Evolutionary conservation across 345 rosid genomes (phyloP).

Genomic region (Moringa oleifera): DNA sequence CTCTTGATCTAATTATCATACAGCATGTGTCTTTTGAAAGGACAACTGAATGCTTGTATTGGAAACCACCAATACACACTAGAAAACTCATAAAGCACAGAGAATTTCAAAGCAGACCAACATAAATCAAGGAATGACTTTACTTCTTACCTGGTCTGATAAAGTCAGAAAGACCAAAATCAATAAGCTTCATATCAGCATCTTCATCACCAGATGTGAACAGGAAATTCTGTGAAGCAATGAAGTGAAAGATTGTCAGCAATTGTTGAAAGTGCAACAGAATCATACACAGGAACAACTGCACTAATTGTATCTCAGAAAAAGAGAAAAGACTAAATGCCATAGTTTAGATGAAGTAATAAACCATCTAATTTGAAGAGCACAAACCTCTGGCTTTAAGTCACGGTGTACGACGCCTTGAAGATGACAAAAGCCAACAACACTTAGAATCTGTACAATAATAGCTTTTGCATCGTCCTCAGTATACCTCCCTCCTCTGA

Average conservation of each 20-base stretch:
- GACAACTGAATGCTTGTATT: neutral
- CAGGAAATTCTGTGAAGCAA: conserved; percentile 58
- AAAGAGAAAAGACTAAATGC: neutral
- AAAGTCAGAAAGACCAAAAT: conserved; percentile 88
- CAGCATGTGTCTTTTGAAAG: neutral
- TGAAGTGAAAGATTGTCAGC: neutral
- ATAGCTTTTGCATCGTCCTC: conserved; percentile 82
- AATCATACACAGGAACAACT: neutral
- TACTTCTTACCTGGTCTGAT: conserved; percentile 54
- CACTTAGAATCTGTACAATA: conserved; percentile 60
- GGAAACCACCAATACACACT: neutral
- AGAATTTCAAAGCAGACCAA: neutral
- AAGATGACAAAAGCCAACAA: conserved; percentile 85
- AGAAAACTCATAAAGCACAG: neutral
- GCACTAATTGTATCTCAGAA: conserved; percentile 9
- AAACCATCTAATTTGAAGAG: conserved; percentile 6
- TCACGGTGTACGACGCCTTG: conserved; percentile 91
- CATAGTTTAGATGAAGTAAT: neutral
- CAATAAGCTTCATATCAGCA: conserved; percentile 73
- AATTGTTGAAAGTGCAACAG: neutral
- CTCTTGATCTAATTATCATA: neutral
- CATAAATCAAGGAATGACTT: neutral
- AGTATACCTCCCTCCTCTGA: conserved; percentile 71
- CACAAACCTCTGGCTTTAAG: conserved; percentile 72
- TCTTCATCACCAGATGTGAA: conserved; percentile 57